Base-by-base conservation (phyloP, 176 grass and related monocot genomes). In the Puya raimondii region DNA sequence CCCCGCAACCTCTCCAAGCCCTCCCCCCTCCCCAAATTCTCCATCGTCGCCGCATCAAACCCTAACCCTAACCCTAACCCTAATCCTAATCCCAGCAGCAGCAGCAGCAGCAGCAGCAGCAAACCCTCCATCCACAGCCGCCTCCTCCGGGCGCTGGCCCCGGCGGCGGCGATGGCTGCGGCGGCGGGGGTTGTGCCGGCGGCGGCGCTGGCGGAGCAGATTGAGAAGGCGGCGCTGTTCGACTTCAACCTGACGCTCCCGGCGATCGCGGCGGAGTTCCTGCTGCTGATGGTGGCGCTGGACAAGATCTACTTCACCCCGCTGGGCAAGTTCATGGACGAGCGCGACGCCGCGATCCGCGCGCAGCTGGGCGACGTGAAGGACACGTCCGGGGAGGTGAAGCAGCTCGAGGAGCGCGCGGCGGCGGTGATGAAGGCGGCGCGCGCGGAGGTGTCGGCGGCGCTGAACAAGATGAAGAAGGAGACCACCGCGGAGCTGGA, bases 391-490 rank as follows among this genome's bases (percentile, higher is more conserved):
- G 65, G 51, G 75, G 94, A 99, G 85, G 90, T 99, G 73, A 87
- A 87, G 82, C 77, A 93, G 80, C 80, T 99, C 48, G 94, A 99
- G 82, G 94, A 93, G 47, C 79, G 91, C 74, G 90, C 87, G 0
- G 75, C 57, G 21, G 94, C 94, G 69, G 54, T 99, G 63, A 70
- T 99, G 70, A 84, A 85, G 71, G 94, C 94, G 0, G 89, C 94
- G 10, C 86, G 90, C 74, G 94, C 94, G 21, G 94, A 99, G 87
- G 79, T 99, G 54, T 86, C 94, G 5, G 94, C 90, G 0, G 89
- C 94, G 68, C 86, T 93, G 75, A 99, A 93, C 85, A 90, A 99
- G 85, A 99, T 93, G 94, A 99, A 93, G 90, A 99, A 99, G 80
- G 90, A 99, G 84, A 85, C 86, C 18, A 84, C 82, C 50, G 51